Conservation (phyloP, 1,139 yeast genomes). For the Yamadazyma spencermartinsiae region DNA sequence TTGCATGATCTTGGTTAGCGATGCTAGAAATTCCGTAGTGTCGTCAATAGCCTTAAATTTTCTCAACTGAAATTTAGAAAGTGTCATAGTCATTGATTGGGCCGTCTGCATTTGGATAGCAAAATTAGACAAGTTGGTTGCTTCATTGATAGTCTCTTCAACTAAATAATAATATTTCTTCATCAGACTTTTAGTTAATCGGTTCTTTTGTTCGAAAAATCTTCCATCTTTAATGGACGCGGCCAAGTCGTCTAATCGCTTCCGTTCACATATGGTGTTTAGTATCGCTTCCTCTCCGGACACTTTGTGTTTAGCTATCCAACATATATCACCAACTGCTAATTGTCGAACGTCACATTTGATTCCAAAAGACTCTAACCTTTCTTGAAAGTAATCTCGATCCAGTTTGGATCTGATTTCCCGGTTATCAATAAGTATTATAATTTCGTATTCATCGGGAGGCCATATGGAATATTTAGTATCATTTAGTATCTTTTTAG, state of each 20-base stretch:
- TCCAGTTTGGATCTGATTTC: constrained; percentile 68
- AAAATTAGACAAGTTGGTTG: constrained; percentile 40
- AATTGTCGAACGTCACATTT: constrained; percentile 57
- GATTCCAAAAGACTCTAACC: constrained; percentile 53
- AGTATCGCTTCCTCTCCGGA: constrained; percentile 67
- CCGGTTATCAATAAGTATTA: constrained; percentile 74
- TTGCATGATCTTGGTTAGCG: constrained; percentile 53
- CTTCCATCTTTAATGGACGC: constrained; percentile 85
- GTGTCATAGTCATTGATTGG: constrained; percentile 68
- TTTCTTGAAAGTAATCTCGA: constrained; percentile 60
- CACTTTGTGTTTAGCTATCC: constrained; percentile 74
- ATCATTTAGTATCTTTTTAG: constrained; percentile 22
- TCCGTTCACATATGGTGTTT: constrained; percentile 83
- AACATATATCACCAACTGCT: constrained; percentile 82
- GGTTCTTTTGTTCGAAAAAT: constrained; percentile 77
- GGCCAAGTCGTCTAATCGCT: constrained; percentile 83
- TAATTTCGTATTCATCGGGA: constrained; percentile 50
- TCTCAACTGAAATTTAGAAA: constrained; percentile 65
- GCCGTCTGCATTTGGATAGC: constrained; percentile 74
- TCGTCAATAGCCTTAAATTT: constrained; percentile 74
- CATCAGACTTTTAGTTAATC: constrained; percentile 71
- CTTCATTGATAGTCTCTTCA: constrained; percentile 66
- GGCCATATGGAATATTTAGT: constrained; percentile 41
- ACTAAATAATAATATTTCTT: constrained; percentile 71
- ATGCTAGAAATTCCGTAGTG: constrained; percentile 63